These are phyloP conservation scores for Malbranchea zuffiana DNA, from an alignment of 2,329 filamentous ascomycete genomes.

Conservation along the genomic window DNA sequence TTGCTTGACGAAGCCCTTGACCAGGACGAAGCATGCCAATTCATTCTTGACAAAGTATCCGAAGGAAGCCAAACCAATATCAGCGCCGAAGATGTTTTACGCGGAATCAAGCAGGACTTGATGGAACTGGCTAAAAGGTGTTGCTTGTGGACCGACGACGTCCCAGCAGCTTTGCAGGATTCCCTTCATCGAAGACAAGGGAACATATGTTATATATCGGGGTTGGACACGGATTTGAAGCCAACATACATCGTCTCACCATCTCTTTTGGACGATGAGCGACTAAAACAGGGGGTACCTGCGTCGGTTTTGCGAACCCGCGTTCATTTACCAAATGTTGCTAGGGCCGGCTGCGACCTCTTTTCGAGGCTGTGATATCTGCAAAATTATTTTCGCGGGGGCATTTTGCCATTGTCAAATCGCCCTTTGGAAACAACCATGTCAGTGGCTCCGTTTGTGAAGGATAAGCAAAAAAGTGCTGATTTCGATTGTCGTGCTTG, in stretches of 20 bases:
- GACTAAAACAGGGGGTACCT: conserved; percentile 7
- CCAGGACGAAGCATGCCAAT: not conserved
- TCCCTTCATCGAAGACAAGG: conserved; percentile 6
- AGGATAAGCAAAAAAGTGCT: too few species aligned
- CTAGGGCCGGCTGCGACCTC: conserved; percentile 8
- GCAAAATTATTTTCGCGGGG: conserved; percentile 5
- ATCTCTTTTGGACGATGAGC: conserved; percentile 7
- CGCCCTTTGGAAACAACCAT: conserved; percentile 10
- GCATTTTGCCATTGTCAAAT: conserved; percentile 1
- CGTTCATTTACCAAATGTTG: not conserved
- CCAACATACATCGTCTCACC: conserved; percentile 10
- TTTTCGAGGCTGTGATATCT: conserved; percentile 9
- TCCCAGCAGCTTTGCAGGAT: not conserved
- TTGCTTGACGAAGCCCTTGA: not conserved
- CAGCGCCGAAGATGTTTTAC: conserved; percentile 6
- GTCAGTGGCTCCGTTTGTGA: too few species aligned
- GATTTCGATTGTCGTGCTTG: too few species aligned
- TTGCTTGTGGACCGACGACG: conserved; percentile 3
- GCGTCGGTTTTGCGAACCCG: not conserved
- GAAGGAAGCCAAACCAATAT: not conserved
- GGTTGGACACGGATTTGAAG: conserved; percentile 1
- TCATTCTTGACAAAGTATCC: conserved; percentile 4
- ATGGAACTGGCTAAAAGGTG: conserved; percentile 7
- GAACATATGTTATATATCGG: conserved; percentile 9
- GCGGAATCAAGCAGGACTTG: conserved; percentile 2